phyloP scores from a whole-genome alignment of 179 eudicot genomes.

The Amaranthus tricolor region DNA sequence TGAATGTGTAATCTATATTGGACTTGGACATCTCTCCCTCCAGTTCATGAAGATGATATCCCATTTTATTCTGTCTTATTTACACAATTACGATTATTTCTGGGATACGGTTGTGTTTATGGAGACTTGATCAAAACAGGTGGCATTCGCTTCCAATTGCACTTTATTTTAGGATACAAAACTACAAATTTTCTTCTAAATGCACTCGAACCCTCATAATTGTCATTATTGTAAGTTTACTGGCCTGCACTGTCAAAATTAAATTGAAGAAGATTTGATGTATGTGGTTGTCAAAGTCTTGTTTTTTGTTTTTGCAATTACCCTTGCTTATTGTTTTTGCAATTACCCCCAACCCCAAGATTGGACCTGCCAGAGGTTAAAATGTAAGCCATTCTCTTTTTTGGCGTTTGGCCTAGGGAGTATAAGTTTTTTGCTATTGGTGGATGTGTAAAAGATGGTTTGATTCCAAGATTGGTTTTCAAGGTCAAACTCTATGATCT shows the following conservation, averaged over 20 bases:
- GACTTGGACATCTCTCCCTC: neutral
- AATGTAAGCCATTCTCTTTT: neutral
- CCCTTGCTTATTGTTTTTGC: neutral
- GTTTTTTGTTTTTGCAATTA: neutral
- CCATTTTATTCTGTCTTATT: neutral
- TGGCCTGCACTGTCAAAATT: neutral
- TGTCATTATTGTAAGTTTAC: neutral
- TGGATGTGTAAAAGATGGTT: neutral
- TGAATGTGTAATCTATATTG: neutral
- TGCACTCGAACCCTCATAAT: neutral
- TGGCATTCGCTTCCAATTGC: neutral
- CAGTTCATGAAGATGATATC: neutral
- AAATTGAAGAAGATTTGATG: neutral
- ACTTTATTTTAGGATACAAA: neutral
- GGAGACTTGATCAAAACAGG: neutral
- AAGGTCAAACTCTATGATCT: neutral
- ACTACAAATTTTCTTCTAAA: neutral
- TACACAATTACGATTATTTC: neutral
- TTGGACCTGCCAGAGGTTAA: neutral
- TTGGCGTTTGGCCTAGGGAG: neutral
- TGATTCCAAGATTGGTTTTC: neutral
- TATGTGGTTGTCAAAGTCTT: neutral
- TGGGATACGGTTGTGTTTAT: neutral
- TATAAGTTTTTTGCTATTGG: neutral
- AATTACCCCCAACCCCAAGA: too few relatives aligned